Base-by-base conservation (phyloP, 805 yeast species). In the Ogataea kodamae region DNA sequence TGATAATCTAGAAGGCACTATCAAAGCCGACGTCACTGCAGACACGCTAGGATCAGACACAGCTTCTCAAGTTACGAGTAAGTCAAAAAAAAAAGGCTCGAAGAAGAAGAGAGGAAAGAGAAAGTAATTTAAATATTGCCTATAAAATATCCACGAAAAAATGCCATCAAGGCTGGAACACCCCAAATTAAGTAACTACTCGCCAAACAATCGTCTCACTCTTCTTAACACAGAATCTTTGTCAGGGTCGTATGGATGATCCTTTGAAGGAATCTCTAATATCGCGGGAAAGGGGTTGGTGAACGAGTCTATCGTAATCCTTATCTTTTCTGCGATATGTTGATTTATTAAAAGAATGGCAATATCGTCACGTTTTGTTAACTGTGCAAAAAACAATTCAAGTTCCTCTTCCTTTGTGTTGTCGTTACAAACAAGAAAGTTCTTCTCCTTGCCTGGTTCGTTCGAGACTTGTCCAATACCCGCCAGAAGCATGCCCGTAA, bases 221-320 rank as follows among this genome's bases (percentile, higher is more conserved):
- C 95, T 83, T 64, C 90, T 81, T 62, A 92, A 72, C 24, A 92
- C 88, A 13, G 95, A 82, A 62, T 92, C 98, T 76, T 90, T 92
- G 60, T 90, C 97, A 13, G 98, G 98, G 60, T 92, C 95, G 60
- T 92, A 92, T 14, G 98, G 97, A 60, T 92, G 97, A 56, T 92
- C 98, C 67, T 92, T 92, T 10, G 97, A 87, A 17, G 98, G 98
- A 43, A 92, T 92, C 64, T 92, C 98, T 54, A 92, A 70, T 29
- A 92, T 77, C 3, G 98, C 97, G 6, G 98, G 98, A 63, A 92
- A 92, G 8, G 98, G 95, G 45, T 79, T 76, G 11, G 94, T 78
- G 64, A 74, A 92, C 29, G 75, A 70, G 52, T 92, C 98, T 28
- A 92, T 87, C 46, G 73, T 72, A 46, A 71, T 70, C 61, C 98